Conservation (phyloP, 2,329 filamentous ascomycete species). For the Beauveria brongniartii region DNA sequence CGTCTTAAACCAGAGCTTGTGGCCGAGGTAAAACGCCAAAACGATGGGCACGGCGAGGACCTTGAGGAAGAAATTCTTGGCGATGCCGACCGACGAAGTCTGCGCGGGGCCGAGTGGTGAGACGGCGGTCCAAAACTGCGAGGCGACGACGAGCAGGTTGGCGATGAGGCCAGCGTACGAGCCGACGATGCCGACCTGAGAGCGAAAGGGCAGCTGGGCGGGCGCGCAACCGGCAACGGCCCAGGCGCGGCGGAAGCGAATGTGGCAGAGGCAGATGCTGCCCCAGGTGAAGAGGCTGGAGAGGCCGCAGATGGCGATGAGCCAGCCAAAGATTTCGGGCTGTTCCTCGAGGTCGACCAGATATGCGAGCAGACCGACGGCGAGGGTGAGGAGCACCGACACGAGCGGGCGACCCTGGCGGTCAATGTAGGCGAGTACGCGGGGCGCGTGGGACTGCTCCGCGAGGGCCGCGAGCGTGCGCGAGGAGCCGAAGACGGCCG, state of each 20-base stretch:
- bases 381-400: slow-evolving; percentile 32
- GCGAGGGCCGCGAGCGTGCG: slow-evolving; percentile 45
- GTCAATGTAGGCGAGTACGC: slow-evolving; percentile 43
- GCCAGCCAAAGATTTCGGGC: slow-evolving; percentile 52
- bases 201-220: slow-evolving; percentile 64
- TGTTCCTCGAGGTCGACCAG: slow-evolving; percentile 31
- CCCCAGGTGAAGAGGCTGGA: slow-evolving; percentile 59
- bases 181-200: slow-evolving; percentile 64
- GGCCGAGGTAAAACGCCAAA: slow-evolving; percentile 52
- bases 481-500: slow-evolving; percentile 43
- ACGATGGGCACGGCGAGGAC: slow-evolving; percentile 57
- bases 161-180: slow-evolving; percentile 66
- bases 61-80: slow-evolving; percentile 54
- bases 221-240: slow-evolving; percentile 45
- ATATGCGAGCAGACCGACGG: slow-evolving; percentile 37
- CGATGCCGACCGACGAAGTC: slow-evolving; percentile 22
- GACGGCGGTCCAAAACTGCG: slow-evolving; percentile 67
- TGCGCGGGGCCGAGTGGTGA: not conserved
- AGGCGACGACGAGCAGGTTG: slow-evolving; percentile 61
- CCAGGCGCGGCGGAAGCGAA: slow-evolving; percentile 58
- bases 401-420: slow-evolving; percentile 40
- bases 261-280: slow-evolving; percentile 71
- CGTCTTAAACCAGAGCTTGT: slow-evolving; percentile 61
- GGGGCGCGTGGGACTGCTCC: slow-evolving; percentile 42
- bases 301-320: slow-evolving; percentile 53